Percentiles rank a stretch among this genome's conserved stretches.
phyloP scores from a whole-genome alignment of 2,329 filamentous ascomycete species.

The Pseudogymnoascus sp. region DNA sequence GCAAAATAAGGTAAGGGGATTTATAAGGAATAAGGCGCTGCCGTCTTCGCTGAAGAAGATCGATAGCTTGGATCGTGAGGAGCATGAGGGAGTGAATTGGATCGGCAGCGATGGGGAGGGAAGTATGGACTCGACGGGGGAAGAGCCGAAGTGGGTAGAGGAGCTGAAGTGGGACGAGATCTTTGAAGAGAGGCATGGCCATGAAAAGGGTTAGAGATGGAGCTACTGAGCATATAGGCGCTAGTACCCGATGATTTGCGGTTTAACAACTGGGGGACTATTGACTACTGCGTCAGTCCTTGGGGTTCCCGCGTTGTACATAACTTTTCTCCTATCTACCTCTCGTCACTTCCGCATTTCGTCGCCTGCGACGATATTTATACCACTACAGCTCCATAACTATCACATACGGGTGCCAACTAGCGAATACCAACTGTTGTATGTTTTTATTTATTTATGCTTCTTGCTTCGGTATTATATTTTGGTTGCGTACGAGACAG shows the following conservation, averaged over 20 bases:
- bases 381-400: not conserved
- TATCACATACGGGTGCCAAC: not conserved
- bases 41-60: not conserved
- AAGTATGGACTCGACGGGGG: not conserved
- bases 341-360: not conserved
- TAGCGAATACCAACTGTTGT: not conserved
- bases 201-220: constrained; percentile 36
- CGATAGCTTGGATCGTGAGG: not conserved
- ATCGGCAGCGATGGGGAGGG: not conserved
- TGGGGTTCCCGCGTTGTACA: not conserved
- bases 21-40: constrained; percentile 18
- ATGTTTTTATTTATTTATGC: not conserved
- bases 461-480: not conserved
- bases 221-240: constrained; percentile 18
- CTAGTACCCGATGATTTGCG: not conserved
- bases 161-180: not conserved
- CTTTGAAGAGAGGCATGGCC: not conserved
- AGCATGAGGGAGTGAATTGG: not conserved
- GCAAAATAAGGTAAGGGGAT: constrained; percentile 23
- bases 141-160: not conserved
- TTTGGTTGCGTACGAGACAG: not conserved
- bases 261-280: not conserved
- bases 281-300: not conserved
- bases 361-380: not conserved
- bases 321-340: not conserved